These are phyloP conservation scores for Pyrenopolyporus hunteri DNA, from an alignment of 495 filamentous ascomycete species.

Conservation along the genomic window DNA sequence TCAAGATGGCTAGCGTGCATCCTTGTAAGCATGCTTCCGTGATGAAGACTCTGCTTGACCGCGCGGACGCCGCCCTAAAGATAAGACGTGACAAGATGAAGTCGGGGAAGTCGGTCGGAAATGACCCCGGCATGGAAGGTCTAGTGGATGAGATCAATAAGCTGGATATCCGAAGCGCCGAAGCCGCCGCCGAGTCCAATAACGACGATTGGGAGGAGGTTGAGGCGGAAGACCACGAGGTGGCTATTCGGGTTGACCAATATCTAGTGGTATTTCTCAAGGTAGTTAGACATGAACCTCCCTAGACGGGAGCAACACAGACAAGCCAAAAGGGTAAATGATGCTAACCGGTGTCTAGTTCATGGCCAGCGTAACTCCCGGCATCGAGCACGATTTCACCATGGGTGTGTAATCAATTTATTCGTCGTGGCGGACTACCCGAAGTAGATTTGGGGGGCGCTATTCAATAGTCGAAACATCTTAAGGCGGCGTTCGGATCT, in stretches of 20 bases:
- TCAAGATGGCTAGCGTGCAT: slow-evolving; percentile 96
- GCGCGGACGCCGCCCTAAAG: slow-evolving; percentile 91
- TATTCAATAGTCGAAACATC: slow-evolving; percentile 4
- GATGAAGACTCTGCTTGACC: slow-evolving; percentile 97
- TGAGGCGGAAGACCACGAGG: slow-evolving; percentile 75
- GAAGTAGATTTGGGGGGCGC: too few relatives aligned
- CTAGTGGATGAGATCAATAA: slow-evolving; percentile 67
- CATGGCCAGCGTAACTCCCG: slow-evolving; percentile 94
- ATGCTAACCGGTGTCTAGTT: slow-evolving; percentile 60
- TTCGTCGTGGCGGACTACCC: slow-evolving; percentile 6
- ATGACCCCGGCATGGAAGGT: slow-evolving; percentile 60
- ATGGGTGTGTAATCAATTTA: slow-evolving; percentile 77
- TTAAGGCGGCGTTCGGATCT: slow-evolving; percentile 23
- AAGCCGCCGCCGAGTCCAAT: slow-evolving; percentile 44
- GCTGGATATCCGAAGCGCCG: slow-evolving; percentile 50
- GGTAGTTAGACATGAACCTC: slow-evolving; percentile 30
- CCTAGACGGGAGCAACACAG: background rate
- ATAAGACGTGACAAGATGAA: slow-evolving; percentile 81
- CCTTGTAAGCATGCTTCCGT: slow-evolving; percentile 92
- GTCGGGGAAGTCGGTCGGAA: slow-evolving; percentile 51
- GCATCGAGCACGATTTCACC: slow-evolving; percentile 97
- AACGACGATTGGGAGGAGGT: slow-evolving; percentile 87
- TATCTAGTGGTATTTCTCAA: slow-evolving; percentile 98
- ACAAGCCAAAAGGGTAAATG: background rate
- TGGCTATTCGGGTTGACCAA: slow-evolving; percentile 94